Evolutionary conservation across 495 filamentous ascomycete genomes (phyloP).

Genomic region (Rusavskia elegans): DNA sequence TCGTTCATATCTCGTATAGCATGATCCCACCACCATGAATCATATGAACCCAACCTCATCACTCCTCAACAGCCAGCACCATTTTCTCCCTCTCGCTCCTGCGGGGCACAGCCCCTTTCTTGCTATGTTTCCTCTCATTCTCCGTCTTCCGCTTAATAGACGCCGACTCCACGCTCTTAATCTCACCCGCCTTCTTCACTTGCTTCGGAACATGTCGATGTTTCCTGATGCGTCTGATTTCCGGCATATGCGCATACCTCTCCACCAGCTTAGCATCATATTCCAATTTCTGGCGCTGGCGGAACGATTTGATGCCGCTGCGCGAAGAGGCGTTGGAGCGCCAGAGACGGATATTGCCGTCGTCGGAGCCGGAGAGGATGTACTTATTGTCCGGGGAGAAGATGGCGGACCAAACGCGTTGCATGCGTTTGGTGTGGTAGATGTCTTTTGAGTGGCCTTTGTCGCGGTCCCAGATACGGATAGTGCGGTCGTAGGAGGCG

Average conservation of each 20-base stretch:
- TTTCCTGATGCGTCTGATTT: conserved; percentile 75
- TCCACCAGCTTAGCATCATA: conserved; percentile 76
- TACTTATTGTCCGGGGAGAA: conserved; percentile 85
- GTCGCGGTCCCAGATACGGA: conserved; percentile 66
- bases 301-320: conserved; percentile 68
- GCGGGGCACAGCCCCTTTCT: conserved; percentile 55
- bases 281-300: conserved; percentile 73
- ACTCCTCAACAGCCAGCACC: conserved; percentile 64
- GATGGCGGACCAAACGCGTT: conserved; percentile 72
- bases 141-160: conserved; percentile 81
- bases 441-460: conserved; percentile 78
- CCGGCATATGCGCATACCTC: conserved; percentile 87
- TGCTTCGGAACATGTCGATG: conserved; percentile 86
- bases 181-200: conserved; percentile 94
- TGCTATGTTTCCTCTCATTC: conserved; percentile 82
- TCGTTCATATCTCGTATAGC: too few species aligned
- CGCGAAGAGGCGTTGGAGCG: conserved; percentile 73
- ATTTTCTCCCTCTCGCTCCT: conserved; percentile 85
- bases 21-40: too few species aligned
- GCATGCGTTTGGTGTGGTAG: conserved; percentile 97
- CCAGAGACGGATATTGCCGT: conserved; percentile 91
- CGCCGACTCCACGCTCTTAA: conserved; percentile 79
- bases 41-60: conserved; percentile 10
- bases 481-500: conserved; percentile 70
- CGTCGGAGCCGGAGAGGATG: conserved; percentile 72